Conservation (phyloP, 306 rosid genomes). For the Vachellia pachyceras region DNA sequence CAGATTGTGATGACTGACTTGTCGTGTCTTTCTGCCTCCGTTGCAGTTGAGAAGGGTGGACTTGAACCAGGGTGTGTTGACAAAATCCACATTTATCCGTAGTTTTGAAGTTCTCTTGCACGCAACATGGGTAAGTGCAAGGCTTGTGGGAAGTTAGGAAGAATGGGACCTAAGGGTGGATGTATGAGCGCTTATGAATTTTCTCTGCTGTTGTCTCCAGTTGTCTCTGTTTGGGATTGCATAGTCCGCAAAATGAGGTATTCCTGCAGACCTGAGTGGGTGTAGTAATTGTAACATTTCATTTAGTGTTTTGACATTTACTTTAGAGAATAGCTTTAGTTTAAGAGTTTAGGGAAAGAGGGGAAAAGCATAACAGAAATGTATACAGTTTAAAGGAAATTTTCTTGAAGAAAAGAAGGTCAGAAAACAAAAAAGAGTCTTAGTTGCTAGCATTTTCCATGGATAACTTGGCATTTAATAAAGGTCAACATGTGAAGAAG, state of each 20-base stretch:
- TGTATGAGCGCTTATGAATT: conserved; percentile 75
- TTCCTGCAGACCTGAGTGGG: conserved; percentile 98
- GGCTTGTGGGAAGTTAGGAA: conserved; percentile 87
- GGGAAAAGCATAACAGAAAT: conserved; percentile 52
- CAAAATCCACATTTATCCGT: conserved; percentile 25
- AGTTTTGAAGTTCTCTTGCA: conserved; percentile 41
- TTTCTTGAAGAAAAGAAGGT: conserved; percentile 54
- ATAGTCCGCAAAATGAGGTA: conserved; percentile 95
- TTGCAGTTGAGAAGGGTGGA: conserved; percentile 72
- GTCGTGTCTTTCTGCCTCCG: conserved; percentile 23
- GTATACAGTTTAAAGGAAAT: conserved; percentile 60
- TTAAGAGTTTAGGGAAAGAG: conserved; percentile 48
- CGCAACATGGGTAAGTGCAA: conserved; percentile 73
- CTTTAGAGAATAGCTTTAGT: conserved; percentile 53
- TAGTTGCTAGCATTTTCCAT: conserved; percentile 58
- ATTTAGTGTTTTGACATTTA: conserved; percentile 52
- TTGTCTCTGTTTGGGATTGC: conserved; percentile 99
- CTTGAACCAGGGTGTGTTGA: conserved; percentile 44
- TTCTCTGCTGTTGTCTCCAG: conserved; percentile 87
- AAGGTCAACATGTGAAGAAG: conserved; percentile 87
- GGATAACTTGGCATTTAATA: conserved; percentile 82
- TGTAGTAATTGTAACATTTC: conserved; percentile 62
- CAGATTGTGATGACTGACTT: conserved; percentile 25
- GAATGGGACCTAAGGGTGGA: conserved; percentile 75
- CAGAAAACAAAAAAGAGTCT: conserved; percentile 22